These are phyloP conservation scores for Colletotrichum godetiae DNA, from an alignment of 2,329 filamentous ascomycete genomes.

Conservation along the genomic window DNA sequence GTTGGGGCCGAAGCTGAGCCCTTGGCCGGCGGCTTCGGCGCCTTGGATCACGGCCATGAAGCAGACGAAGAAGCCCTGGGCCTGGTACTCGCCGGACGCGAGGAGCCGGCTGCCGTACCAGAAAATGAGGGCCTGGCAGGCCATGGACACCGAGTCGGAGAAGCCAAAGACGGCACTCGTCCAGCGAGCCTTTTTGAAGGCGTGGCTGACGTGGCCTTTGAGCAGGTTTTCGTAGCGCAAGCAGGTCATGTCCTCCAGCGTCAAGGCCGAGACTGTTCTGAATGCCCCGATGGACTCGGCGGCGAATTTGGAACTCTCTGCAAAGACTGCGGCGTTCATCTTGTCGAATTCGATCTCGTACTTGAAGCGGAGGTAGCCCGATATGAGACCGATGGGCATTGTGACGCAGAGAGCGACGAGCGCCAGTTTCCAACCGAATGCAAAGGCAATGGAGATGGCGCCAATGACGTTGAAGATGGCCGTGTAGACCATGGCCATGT, in stretches of 20 bases:
- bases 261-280: conserved; percentile 77
- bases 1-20: conserved; percentile 75
- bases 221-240: conserved; percentile 71
- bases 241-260: conserved; percentile 74
- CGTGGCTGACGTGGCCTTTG: conserved; percentile 65
- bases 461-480: conserved; percentile 75
- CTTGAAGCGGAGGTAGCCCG: conserved; percentile 63
- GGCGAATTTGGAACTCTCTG: conserved; percentile 79
- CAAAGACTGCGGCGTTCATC: conserved; percentile 75
- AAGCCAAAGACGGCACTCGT: conserved; percentile 75
- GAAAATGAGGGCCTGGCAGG: conserved; percentile 72
- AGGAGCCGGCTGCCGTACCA: conserved; percentile 75
- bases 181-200: conserved; percentile 71
- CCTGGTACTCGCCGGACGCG: conserved; percentile 58
- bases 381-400: conserved; percentile 59
- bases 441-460: conserved; percentile 73
- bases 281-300: conserved; percentile 80
- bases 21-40: conserved; percentile 74
- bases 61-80: conserved; percentile 63
- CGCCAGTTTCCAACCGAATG: conserved; percentile 82
- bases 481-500: conserved; percentile 72
- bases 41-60: conserved; percentile 77
- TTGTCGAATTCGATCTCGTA: conserved; percentile 76
- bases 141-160: conserved; percentile 74
- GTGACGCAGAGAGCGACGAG: conserved; percentile 74